Base-by-base conservation (phyloP, 2,329 filamentous ascomycete genomes). In the Seiridium unicorne region DNA sequence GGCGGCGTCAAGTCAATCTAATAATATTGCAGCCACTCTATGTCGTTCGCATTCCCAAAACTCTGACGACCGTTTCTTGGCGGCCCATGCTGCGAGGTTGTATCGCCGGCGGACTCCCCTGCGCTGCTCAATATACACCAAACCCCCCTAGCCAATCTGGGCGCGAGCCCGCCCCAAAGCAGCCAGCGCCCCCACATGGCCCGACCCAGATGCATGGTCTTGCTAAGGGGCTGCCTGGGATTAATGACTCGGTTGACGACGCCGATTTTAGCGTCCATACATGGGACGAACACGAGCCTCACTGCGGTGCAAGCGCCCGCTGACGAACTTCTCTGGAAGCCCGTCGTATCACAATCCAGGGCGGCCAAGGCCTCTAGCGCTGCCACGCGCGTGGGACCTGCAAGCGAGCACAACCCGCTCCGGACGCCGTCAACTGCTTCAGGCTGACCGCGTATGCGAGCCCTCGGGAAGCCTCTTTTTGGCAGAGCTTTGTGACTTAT, bases 271-370 rank as follows among this genome's bases (percentile, higher is more conserved):
- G 54, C 54, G 54, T 26, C 6, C 36, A 55, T n/a, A 57, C 18
- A 57, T 57, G 40, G 34, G 54, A 47, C 54, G 54, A 57, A 48
- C 54, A 57, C 54, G 54, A 57, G 54, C 54, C 54, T 57, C 54
- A 57, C 8, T n/a, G 34, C 44, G 40, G 54, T 31, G 42, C 44
- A 34, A 47, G 44, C 40, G 31, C 18, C n/a, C 26, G n/a, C 31
- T 31, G 38, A 57, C 31, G 49, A 51, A 51, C 32, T 10, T 51
- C 31, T 48, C 46, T 48, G 7, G 38, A 42, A 42, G 38, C 38
- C 7, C 38, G 13, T 42, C 38, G 38, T 26, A 26, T 42, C 38
- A 13, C 38, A 42, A 8, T 42, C 38, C 7, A 42, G 38, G 38
- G 7, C 38, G 13, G 13, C 38, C 38, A 42, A 42, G 38, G 38